Evolutionary conservation across 768 basidiomycete species (phyloP).

Genomic region (Rhizopogon sp.): DNA sequence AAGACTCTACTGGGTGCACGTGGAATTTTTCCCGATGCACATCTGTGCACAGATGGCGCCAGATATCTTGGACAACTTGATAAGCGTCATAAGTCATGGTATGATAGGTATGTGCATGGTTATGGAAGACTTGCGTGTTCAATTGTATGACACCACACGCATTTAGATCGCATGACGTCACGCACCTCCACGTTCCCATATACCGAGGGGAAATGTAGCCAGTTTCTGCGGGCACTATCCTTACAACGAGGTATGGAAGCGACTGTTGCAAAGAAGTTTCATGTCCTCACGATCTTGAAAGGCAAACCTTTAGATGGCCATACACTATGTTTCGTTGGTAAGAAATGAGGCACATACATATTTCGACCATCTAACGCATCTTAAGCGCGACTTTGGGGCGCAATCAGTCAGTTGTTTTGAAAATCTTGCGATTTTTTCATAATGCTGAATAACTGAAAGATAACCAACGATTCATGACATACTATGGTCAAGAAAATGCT

Average conservation of each 20-base stretch:
- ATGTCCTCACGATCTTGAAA: slow-evolving; percentile 3
- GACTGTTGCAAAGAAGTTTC: background rate
- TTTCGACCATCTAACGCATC: background rate
- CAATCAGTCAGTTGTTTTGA: slow-evolving; percentile 30
- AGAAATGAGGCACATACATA: slow-evolving; percentile 3
- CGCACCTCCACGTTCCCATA: slow-evolving; percentile 50
- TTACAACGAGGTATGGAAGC: slow-evolving; percentile 30
- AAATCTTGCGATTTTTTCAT: background rate
- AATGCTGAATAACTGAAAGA: slow-evolving; percentile 23
- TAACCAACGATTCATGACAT: slow-evolving; percentile 41
- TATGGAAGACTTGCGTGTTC: slow-evolving; percentile 1
- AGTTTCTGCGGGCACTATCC: slow-evolving; percentile 40
- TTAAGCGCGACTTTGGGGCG: slow-evolving; percentile 38
- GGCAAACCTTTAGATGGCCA: slow-evolving; percentile 32
- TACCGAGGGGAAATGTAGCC: slow-evolving; percentile 35
- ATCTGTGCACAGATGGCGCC: slow-evolving; percentile 22
- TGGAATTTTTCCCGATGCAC: slow-evolving; percentile 55
- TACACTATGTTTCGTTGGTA: slow-evolving; percentile 33
- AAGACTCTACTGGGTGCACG: slow-evolving; percentile 51
- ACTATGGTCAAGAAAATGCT: slow-evolving; percentile 46
- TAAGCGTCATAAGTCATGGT: slow-evolving; percentile 44
- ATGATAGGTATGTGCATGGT: slow-evolving; percentile 33
- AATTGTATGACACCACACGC: background rate
- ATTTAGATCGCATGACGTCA: slow-evolving; percentile 50
- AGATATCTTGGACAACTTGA: slow-evolving; percentile 36